Percentiles rank a stretch among this genome's conserved stretches.
Conservation (phyloP, 306 rosid species). For the Ziziphus jujuba region DNA sequence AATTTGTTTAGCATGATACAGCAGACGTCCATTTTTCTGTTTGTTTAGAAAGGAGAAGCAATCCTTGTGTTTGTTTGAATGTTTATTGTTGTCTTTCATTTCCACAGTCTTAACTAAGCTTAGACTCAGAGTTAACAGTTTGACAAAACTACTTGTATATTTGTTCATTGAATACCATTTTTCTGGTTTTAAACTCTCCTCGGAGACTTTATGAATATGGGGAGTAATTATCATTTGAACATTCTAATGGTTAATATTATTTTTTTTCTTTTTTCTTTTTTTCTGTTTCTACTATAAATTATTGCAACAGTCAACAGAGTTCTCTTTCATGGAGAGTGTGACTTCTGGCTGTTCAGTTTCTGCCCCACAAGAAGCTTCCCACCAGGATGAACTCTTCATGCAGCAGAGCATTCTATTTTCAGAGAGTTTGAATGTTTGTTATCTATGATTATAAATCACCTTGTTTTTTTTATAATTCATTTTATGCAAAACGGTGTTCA, state of each 20-base stretch:
- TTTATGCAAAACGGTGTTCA: neutral
- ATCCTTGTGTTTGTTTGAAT: neutral
- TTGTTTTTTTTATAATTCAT: neutral
- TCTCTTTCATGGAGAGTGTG: slow-evolving; percentile 26
- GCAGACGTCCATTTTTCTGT: neutral
- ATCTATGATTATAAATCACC: no score
- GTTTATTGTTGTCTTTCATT: neutral
- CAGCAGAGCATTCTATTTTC: slow-evolving; percentile 39
- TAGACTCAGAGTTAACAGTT: neutral
- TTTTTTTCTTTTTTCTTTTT: no score
- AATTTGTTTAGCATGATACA: neutral
- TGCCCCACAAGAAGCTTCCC: slow-evolving; percentile 21
- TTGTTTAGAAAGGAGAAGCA: neutral
- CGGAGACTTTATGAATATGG: no score
- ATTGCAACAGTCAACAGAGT: neutral
- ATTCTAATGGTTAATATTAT: no score
- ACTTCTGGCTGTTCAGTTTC: slow-evolving; percentile 23
- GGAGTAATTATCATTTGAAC: no score
- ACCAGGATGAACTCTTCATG: slow-evolving; percentile 46
- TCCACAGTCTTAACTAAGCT: neutral
- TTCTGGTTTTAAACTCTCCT: no score
- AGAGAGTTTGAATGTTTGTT: slow-evolving; percentile 34
- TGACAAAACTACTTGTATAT: neutral
- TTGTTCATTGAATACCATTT: neutral
- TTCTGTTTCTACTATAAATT: neutral